Percentiles rank a stretch among this genome's conserved stretches.
phyloP scores from a whole-genome alignment of 2,329 filamentous ascomycete genomes.

The Verticillium albo-atrum region DNA sequence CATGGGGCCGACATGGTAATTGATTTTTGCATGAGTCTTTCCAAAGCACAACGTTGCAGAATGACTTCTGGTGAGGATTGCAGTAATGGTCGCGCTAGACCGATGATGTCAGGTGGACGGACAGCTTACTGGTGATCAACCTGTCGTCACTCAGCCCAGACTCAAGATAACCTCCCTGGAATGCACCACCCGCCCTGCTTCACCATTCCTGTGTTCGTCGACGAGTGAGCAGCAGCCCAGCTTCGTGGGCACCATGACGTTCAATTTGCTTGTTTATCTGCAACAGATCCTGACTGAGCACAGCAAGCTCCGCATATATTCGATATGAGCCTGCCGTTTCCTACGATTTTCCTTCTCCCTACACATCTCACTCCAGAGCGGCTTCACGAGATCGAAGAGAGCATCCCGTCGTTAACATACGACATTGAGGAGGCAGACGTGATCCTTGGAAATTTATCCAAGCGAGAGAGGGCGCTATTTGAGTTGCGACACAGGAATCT shows the following conservation, averaged over 20 bases:
- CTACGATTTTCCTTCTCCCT: conserved; percentile 68
- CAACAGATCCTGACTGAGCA: not conserved
- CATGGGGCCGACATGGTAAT: not conserved
- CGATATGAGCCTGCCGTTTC: conserved; percentile 30
- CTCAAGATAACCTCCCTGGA: not conserved
- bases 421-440: conserved; percentile 68
- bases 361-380: conserved; percentile 63
- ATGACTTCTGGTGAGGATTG: not conserved
- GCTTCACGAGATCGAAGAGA: conserved; percentile 59
- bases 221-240: not conserved
- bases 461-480: conserved; percentile 66
- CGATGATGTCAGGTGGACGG: not conserved
- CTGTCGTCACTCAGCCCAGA: not conserved
- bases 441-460: conserved; percentile 68
- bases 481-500: conserved; percentile 70
- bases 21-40: not conserved
- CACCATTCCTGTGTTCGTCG: not conserved
- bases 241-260: not conserved
- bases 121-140: not conserved
- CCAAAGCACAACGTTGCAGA: not conserved
- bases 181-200: not conserved
- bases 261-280: not conserved
- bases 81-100: not conserved
- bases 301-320: not conserved
- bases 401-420: conserved; percentile 63